Conservation (phyloP, 108 stramenopile species). For the Discostella pseudostelligera region DNA sequence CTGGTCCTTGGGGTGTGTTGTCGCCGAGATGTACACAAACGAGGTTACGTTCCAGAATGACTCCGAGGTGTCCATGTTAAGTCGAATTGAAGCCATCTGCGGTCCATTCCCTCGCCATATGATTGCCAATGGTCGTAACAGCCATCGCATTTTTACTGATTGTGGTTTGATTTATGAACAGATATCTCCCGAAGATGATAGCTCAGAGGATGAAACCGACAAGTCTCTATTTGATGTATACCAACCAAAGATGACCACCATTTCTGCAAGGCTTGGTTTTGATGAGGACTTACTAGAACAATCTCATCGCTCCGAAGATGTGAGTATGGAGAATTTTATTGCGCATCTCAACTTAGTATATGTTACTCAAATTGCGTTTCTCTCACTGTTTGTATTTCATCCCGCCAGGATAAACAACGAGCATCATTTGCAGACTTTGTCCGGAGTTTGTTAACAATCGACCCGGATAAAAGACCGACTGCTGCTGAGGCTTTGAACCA, state of each 20-base stretch:
- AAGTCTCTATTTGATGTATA: slow-evolving; percentile 58
- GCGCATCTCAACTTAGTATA: no score
- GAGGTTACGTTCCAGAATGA: slow-evolving; percentile 95
- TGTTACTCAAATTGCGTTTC: background rate
- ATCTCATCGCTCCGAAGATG: slow-evolving; percentile 32
- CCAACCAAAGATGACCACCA: slow-evolving; percentile 75
- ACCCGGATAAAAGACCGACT: slow-evolving; percentile 71
- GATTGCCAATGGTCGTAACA: slow-evolving; percentile 84
- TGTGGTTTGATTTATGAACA: slow-evolving; percentile 87
- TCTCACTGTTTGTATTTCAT: background rate
- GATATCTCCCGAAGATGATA: slow-evolving; percentile 39
- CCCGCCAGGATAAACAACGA: slow-evolving; percentile 50
- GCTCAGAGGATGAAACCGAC: slow-evolving; percentile 45
- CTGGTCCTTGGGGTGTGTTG: slow-evolving; percentile 94
- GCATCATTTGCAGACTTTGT: slow-evolving; percentile 86
- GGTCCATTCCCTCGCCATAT: slow-evolving; percentile 91
- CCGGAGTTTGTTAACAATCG: slow-evolving; percentile 70
- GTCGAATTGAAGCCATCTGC: slow-evolving; percentile 91
- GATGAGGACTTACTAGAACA: slow-evolving; percentile 61
- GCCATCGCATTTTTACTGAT: slow-evolving; percentile 85
- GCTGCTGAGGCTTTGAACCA: slow-evolving; percentile 81
- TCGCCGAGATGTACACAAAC: slow-evolving; percentile 94
- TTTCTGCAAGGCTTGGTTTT: slow-evolving; percentile 72
- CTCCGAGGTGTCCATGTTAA: slow-evolving; percentile 89
- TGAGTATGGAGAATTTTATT: slow-evolving; percentile 19